A percentile compares a stretch with the other conserved stretches of the same genome.
phyloP scores from a whole-genome alignment of 495 filamentous ascomycete genomes.

The Neurospora sp. region DNA sequence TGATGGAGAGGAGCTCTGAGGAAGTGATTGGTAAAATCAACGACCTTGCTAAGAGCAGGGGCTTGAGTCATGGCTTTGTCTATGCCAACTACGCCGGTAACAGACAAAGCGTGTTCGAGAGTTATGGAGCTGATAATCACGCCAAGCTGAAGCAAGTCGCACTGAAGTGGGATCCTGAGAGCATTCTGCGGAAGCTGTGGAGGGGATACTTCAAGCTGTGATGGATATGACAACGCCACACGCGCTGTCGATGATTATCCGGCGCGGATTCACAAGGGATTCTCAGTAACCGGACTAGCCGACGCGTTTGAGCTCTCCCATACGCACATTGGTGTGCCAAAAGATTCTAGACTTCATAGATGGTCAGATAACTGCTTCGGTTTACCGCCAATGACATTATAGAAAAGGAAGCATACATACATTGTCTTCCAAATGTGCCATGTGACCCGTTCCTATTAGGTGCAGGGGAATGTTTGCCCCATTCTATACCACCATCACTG shows the following conservation, averaged over 20 bases:
- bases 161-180: slow-evolving; percentile 33
- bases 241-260: not conserved
- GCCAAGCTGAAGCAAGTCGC: slow-evolving; percentile 24
- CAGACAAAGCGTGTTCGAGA: slow-evolving; percentile 31
- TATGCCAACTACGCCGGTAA: slow-evolving; percentile 44
- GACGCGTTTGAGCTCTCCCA: not conserved
- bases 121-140: slow-evolving; percentile 33
- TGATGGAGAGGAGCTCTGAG: slow-evolving; percentile 19
- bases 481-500: not conserved
- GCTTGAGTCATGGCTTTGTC: slow-evolving; percentile 41
- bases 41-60: slow-evolving; percentile 30
- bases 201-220: slow-evolving; percentile 30
- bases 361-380: not conserved
- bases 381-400: not conserved
- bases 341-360: not conserved
- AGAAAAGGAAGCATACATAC: not conserved
- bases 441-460: not conserved
- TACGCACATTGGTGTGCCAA: not conserved
- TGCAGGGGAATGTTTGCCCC: not conserved
- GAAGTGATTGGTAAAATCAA: slow-evolving; percentile 21
- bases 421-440: not conserved
- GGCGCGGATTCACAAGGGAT: not conserved
- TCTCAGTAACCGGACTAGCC: not conserved
- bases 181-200: slow-evolving; percentile 32
- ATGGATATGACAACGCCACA: not conserved